Percentiles rank a stretch among this genome's conserved stretches.
Conservation (phyloP, 768 basidiomycete genomes). For the Leccinum subgranulosum region DNA sequence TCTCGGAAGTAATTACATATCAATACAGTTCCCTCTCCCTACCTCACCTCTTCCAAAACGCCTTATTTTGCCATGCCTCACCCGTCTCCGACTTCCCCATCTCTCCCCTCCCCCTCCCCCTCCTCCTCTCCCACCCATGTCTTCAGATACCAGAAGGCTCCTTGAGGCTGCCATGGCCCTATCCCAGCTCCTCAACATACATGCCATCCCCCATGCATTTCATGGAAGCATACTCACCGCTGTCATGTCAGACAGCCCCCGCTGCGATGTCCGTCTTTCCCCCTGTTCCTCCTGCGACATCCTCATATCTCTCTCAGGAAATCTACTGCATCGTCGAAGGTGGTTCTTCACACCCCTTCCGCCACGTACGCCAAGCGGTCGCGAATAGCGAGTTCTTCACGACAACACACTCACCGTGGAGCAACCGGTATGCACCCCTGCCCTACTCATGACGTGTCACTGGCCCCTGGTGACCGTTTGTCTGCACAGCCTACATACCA, state of each 20-base stretch:
- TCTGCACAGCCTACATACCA: conserved; percentile 60
- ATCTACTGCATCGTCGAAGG: conserved; percentile 83
- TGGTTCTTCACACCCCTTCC: conserved; percentile 70
- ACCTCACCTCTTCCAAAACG: conserved; percentile 36
- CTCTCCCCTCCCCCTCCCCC: conserved; percentile 26
- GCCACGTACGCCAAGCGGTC: conserved; percentile 75
- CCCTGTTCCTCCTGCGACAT: not conserved
- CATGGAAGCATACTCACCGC: conserved; percentile 74
- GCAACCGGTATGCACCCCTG: conserved; percentile 57
- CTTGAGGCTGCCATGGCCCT: conserved; percentile 76
- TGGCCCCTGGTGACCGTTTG: conserved; percentile 7
- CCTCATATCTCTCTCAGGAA: conserved; percentile 50
- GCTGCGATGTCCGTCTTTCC: conserved; percentile 56
- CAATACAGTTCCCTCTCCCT: conserved; percentile 37
- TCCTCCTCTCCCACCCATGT: conserved; percentile 39
- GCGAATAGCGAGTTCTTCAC: conserved; percentile 62
- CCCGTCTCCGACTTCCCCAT: conserved; percentile 21
- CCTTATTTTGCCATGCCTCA: conserved; percentile 50
- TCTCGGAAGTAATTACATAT: conserved; percentile 52
- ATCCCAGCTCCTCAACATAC: conserved; percentile 56
- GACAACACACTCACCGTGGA: conserved; percentile 78
- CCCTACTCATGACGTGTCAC: not conserved
- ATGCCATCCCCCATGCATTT: conserved; percentile 74
- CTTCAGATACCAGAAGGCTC: conserved; percentile 66
- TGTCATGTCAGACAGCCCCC: conserved; percentile 59